Conservation (phyloP, 306 rosid species). For the Inga oerstediana region DNA sequence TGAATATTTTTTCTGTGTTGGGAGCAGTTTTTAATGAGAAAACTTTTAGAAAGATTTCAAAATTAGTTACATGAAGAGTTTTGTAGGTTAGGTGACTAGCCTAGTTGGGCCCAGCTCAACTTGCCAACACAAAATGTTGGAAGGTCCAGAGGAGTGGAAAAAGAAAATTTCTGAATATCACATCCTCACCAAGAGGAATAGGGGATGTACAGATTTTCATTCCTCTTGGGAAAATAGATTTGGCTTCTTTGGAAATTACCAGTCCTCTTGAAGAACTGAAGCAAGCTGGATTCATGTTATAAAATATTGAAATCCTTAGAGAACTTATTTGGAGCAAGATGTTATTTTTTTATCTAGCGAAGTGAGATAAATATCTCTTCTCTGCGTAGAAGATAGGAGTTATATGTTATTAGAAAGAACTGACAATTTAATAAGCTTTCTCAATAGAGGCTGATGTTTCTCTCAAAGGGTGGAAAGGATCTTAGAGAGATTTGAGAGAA, state of each 20-base stretch:
- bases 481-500: background rate
- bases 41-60: background rate
- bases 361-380: background rate
- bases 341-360: background rate
- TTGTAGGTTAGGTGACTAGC: background rate
- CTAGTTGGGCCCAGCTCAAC: background rate
- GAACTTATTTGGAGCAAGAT: background rate
- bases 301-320: background rate
- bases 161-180: background rate
- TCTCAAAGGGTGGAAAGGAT: background rate
- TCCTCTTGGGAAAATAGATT: background rate
- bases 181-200: background rate
- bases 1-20: conserved; percentile 6
- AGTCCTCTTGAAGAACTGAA: background rate
- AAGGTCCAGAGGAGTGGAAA: background rate
- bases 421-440: background rate
- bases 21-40: background rate
- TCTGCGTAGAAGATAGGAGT: background rate
- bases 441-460: background rate
- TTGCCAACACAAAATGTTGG: background rate
- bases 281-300: background rate
- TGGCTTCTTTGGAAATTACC: background rate
- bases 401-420: background rate
- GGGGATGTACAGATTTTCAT: background rate
- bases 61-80: background rate